A percentile compares a stretch with the other conserved stretches of the same genome.
phyloP scores from a whole-genome alignment of 225 moss, liverwort and hornwort species.

The Antitrichia curtipendula region DNA sequence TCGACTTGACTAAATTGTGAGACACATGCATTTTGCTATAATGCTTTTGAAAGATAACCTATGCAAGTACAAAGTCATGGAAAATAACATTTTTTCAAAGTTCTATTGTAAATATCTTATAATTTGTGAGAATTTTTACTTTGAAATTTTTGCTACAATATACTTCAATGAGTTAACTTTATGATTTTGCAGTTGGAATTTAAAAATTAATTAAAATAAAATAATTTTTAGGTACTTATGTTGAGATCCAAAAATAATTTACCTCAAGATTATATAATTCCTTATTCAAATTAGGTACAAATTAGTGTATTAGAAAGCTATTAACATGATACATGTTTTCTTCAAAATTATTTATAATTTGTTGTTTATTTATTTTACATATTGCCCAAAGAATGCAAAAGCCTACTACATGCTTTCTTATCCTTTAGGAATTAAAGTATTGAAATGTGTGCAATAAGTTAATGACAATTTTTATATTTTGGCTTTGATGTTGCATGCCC shows the following conservation, averaged over 20 bases:
- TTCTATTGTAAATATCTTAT: too few relatives aligned
- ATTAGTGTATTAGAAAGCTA: neutral
- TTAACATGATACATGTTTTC: fast-evolving
- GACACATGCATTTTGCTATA: too few relatives aligned
- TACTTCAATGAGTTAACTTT: too few relatives aligned
- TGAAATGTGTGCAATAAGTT: neutral
- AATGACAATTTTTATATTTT: neutral
- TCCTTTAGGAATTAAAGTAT: neutral
- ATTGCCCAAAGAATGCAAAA: neutral
- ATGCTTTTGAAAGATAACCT: too few relatives aligned
- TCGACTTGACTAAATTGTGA: neutral
- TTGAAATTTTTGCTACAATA: too few relatives aligned
- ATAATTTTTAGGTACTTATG: fast-evolving
- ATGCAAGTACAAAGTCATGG: too few relatives aligned
- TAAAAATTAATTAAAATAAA: too few relatives aligned
- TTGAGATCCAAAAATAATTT: neutral
- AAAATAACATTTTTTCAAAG: too few relatives aligned
- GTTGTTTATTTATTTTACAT: neutral
- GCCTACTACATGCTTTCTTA: neutral
- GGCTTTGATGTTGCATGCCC: neutral
- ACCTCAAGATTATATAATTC: neutral
- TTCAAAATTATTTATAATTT: neutral
- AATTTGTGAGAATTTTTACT: too few relatives aligned
- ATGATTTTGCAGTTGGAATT: too few relatives aligned
- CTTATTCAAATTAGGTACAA: neutral